Base-by-base conservation (phyloP, 495 filamentous ascomycete genomes). In the Aspergillus diversus region DNA sequence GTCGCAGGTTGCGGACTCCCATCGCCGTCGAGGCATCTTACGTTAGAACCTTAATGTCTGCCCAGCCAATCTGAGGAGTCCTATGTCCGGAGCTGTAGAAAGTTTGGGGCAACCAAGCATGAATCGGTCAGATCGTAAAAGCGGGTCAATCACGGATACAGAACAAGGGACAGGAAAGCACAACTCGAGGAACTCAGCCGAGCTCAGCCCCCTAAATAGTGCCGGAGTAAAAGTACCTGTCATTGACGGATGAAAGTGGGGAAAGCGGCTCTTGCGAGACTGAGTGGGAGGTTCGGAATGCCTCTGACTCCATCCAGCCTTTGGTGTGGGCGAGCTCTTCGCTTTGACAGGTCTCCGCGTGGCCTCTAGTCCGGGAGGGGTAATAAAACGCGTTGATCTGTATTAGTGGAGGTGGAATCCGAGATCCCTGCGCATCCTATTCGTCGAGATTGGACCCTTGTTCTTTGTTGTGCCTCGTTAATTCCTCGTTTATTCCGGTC, bases 141-240 rank as follows among this genome's bases (percentile, higher is more conserved):
- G 39, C 39, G 39, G 39, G 39, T 43, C 39, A 43, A 43, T 43
- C 39, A 43, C 39, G 39, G 39, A 43, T 43, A 43, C 39, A 43
- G 39, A 43, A 43, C 1, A 43, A 43, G 39, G 39, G 9, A 43
- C 39, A 43, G 39, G 15, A 43, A 43, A 43, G 3, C 39, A 43
- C 1, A 43, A 43, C 39, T 3, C 1, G 39, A 15, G 1, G 15
- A 43, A 43, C 39, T 43, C 39, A 43, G 39, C 39, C 39, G 39
- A 43, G 39, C 39, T 43, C 39, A 43, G 39, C 39, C 39, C 39
- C 39, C 39, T 43, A 43, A 43, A 43, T 43, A 43, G 39, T 15
- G 15, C 39, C 39, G 39, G 39, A 9, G 39, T 43, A 43, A 9
- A 43, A 43, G 39, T 43, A 9, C 39, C 39, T 9, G 39, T 43